A percentile compares a stretch with the other conserved stretches of the same genome.
These are phyloP conservation scores for Apiosordaria backusii DNA, from an alignment of 495 filamentous ascomycete species.

Conservation along the genomic window DNA sequence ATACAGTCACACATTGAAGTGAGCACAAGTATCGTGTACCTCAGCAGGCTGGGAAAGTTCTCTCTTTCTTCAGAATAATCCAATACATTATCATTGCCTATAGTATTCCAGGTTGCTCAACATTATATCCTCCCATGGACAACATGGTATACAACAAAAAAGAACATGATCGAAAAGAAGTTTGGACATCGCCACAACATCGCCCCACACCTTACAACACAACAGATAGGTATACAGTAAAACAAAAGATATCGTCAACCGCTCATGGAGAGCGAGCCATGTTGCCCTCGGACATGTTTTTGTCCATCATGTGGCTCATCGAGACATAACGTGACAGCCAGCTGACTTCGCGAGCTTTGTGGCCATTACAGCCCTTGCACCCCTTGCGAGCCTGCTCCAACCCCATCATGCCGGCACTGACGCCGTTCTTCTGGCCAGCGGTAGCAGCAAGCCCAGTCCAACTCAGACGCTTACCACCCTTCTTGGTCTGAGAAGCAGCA, in stretches of 20 bases:
- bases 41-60: neutral
- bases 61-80: neutral
- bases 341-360: conserved; percentile 27
- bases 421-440: conserved; percentile 26
- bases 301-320: conserved; percentile 1
- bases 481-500: conserved; percentile 22
- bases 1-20: neutral
- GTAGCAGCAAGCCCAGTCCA: conserved; percentile 35
- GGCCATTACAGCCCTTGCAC: conserved; percentile 27
- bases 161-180: neutral
- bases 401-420: conserved; percentile 26
- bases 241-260: neutral
- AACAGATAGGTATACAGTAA: neutral
- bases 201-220: neutral
- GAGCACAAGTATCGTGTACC: neutral
- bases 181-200: neutral
- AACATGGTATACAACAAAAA: neutral
- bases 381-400: conserved; percentile 31
- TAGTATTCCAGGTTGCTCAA: too few species aligned
- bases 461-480: conserved; percentile 32
- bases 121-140: too few species aligned
- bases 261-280: neutral
- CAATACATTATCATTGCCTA: neutral
- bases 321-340: conserved; percentile 28
- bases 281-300: neutral